Evolutionary conservation across 495 filamentous ascomycete species (phyloP).

Genomic region (Aspergillus nidulans): DNA sequence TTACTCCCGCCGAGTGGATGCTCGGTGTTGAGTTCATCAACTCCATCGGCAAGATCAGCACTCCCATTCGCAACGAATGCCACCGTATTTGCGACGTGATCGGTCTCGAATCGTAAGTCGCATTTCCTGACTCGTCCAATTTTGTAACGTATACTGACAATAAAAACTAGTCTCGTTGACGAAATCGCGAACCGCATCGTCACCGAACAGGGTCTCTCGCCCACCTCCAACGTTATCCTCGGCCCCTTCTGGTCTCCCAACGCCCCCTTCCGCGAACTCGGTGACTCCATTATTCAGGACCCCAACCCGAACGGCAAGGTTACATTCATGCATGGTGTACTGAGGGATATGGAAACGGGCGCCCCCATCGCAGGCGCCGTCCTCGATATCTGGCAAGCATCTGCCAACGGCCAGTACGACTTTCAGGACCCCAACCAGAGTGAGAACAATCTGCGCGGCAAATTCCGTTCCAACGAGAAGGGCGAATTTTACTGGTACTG

Average conservation of each 20-base stretch:
- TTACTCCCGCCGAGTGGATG: conserved; percentile 79
- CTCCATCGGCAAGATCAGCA: conserved; percentile 51
- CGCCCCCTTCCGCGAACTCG: conserved; percentile 69
- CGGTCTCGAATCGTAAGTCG: conserved; percentile 71
- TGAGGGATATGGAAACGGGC: conserved; percentile 68
- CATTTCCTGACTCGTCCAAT: not conserved
- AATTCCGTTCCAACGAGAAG: conserved; percentile 72
- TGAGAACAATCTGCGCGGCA: conserved; percentile 79
- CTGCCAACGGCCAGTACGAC: conserved; percentile 81
- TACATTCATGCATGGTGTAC: conserved; percentile 69
- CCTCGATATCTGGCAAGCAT: conserved; percentile 84
- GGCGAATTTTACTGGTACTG: conserved; percentile 78
- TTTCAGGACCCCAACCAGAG: conserved; percentile 79
- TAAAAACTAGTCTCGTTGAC: conserved; percentile 60
- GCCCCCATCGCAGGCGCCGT: conserved; percentile 65
- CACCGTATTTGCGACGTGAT: conserved; percentile 76
- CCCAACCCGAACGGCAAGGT: conserved; percentile 58
- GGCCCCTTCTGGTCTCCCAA: conserved; percentile 86
- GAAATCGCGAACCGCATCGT: conserved; percentile 81
- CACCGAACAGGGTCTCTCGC: conserved; percentile 61
- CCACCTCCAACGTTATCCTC: conserved; percentile 79
- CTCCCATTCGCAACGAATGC: conserved; percentile 64
- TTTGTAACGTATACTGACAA: not conserved
- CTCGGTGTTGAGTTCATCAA: conserved; percentile 62
- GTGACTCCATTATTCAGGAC: conserved; percentile 67